phyloP scores from a whole-genome alignment of 306 rosid species.

The Oxytropis ochrocephala region DNA sequence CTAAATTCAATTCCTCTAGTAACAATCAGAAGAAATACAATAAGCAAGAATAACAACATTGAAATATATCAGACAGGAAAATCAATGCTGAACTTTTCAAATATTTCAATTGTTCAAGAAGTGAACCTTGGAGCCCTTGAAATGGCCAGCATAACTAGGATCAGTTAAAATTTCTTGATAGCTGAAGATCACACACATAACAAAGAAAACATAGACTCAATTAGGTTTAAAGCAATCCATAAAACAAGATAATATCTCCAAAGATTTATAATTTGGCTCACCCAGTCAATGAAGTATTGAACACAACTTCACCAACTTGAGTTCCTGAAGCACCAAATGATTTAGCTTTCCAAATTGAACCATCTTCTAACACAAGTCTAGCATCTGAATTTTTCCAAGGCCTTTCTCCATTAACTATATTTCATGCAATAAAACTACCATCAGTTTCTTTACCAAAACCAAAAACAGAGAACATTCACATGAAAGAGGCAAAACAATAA shows the following conservation, averaged over 20 bases:
- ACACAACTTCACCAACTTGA: too few relatives aligned
- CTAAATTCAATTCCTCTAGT: not conserved
- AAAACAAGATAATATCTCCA: too few relatives aligned
- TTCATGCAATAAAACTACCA: not conserved
- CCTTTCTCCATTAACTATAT: too few relatives aligned
- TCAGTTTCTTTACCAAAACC: not conserved
- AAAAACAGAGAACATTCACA: not conserved
- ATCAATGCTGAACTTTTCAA: not conserved
- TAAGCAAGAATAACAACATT: not conserved
- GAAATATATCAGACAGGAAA: not conserved
- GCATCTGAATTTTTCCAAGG: too few relatives aligned
- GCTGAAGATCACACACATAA: constrained; percentile 32
- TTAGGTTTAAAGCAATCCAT: not conserved
- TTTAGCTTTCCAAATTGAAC: too few relatives aligned
- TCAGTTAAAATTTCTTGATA: constrained; percentile 96
- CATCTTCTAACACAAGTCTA: too few relatives aligned
- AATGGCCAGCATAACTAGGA: constrained; percentile 96
- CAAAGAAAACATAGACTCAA: constrained; percentile 2
- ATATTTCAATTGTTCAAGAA: constrained; percentile 14
- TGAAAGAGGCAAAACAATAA: not conserved
- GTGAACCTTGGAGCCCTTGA: constrained; percentile 84
- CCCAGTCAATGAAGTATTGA: too few relatives aligned
- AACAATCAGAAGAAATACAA: not conserved
- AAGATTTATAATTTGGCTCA: too few relatives aligned
- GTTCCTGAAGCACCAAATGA: too few relatives aligned